Base-by-base conservation (phyloP, 2,329 filamentous ascomycete genomes). In the Beauveria caledonica region DNA sequence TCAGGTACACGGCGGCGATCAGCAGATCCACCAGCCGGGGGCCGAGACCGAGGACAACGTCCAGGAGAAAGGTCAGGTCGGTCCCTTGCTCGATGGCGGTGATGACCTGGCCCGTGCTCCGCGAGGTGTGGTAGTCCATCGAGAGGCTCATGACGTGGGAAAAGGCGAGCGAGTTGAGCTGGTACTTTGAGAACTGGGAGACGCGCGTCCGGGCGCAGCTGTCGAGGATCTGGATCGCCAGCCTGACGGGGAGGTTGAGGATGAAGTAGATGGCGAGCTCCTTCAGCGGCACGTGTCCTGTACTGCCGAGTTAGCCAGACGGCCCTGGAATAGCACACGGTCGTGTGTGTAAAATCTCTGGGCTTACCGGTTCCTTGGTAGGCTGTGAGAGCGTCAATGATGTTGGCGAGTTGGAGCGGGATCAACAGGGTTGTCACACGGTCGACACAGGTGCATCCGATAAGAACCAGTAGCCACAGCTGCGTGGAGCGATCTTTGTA, bases 111-210 rank as follows among this genome's bases (percentile, higher is more conserved):
- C 82, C 84, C 1, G 83, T 84, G 57, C 80, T 78, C 67, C 86
- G 87, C 56, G 78, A 78, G 48, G 82, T 82, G 69, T 89, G 86
- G 61, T 88, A 89, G 64, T 88, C 85, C 73, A 86, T 86, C 0
- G 84, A 87, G 5, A 89, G 76, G 40, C 74, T 77, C 80, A 89
- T 85, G 52, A 89, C 78, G 64, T 89, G 85, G 57, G 80, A 77
- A 69, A 87, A 89, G 0, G 85, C 56, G 17, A 64, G 42, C 6
- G 78, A 78, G 17, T 78, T 82, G 52, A 89, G 77, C 40, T 78
- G 76, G 51, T 78, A 75, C 63, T 84, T 83, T 25, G 67, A 64
- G 33, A 65, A 69, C 21, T 68, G 66, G 25, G 64, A 64, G 36
- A 69, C 64, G 23, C 67, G 65, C 4, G 64, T 67, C 8, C 61